Evolutionary conservation across 108 stramenopile genomes (phyloP), one percentile per base, ranked within the genome.

Genomic region (Nitzschia palea): DNA sequence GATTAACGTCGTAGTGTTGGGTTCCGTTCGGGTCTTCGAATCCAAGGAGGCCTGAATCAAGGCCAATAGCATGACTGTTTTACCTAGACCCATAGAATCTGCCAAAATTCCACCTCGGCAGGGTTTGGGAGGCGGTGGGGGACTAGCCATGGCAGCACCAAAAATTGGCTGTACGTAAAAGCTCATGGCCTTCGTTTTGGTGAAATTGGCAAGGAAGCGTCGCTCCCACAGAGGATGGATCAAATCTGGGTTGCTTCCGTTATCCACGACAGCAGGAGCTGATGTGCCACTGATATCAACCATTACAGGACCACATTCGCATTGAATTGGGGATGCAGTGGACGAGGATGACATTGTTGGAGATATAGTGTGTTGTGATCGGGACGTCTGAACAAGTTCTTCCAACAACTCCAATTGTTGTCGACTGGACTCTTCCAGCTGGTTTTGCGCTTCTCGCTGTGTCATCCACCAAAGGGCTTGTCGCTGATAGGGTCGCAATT

Each of bases 401-500:
- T 59, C 2, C 44, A 80, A 61, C 0, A 80, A 61, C 23, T 65
- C 32, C n/a, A 84, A 15, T 44, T 82, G 68, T 20, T 83, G 67
- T 33, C 70, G 56, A 2, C 62, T 29, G 28, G 42, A 35, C 22
- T 62, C 67, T 36, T 30, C 54, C 32, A 48, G 47, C 18, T 37
- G 52, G 56, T 25, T 65, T 43, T 55, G 18, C 6, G 65, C 66
- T 67, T 94, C 92, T 25, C 92, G 77, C 45, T 77, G 78, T 8
- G 75, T 76, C 92, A 94, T 90, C 87, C 87, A 94, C 66, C 87
- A 67, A 52, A 94, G 62, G 2, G 89, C 86, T 54, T 90, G 81
- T 25, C 71, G 67, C 62, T 94, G 92, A 65, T 94, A 94, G 0
- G 87, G 83, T 9, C 89, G 81, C 28, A 94, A 62, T 44, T 55